Percentiles rank a stretch among this genome's conserved stretches.
These are phyloP conservation scores for Coriaria nepalensis DNA, from an alignment of 306 rosid species.

Conservation along the genomic window DNA sequence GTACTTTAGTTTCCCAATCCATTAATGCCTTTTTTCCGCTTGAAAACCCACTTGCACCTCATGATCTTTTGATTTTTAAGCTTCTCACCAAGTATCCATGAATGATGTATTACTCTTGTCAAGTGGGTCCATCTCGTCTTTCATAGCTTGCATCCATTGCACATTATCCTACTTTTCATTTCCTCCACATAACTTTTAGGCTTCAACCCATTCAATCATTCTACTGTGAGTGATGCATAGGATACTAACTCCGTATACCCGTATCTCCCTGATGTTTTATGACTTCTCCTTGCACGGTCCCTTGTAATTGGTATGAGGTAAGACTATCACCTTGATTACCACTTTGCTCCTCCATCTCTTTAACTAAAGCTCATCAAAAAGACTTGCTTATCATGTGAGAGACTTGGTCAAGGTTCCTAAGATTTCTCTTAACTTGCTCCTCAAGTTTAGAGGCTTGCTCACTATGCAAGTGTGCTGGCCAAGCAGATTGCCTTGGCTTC, in stretches of 20 bases:
- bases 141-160: not conserved
- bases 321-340: not conserved
- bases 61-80: not conserved
- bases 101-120: not conserved
- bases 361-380: too few species aligned
- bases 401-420: too few species aligned
- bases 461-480: too few species aligned
- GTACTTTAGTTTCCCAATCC: not conserved
- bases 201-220: not conserved
- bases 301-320: not conserved
- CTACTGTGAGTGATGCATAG: not conserved
- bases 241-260: not conserved
- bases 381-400: too few species aligned
- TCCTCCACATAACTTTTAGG: not conserved
- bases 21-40: not conserved
- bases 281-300: not conserved
- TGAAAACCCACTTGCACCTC: not conserved
- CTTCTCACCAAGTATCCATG: too few species aligned
- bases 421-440: too few species aligned
- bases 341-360: not conserved
- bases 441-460: too few species aligned
- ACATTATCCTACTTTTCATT: not conserved
- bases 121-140: not conserved
- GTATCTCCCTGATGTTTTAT: not conserved
- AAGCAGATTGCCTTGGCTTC: too few species aligned